Evolutionary conservation across 176 grass and related monocot species (phyloP), one percentile per base, ranked within the genome.

Genomic region (Raddia distichophylla): DNA sequence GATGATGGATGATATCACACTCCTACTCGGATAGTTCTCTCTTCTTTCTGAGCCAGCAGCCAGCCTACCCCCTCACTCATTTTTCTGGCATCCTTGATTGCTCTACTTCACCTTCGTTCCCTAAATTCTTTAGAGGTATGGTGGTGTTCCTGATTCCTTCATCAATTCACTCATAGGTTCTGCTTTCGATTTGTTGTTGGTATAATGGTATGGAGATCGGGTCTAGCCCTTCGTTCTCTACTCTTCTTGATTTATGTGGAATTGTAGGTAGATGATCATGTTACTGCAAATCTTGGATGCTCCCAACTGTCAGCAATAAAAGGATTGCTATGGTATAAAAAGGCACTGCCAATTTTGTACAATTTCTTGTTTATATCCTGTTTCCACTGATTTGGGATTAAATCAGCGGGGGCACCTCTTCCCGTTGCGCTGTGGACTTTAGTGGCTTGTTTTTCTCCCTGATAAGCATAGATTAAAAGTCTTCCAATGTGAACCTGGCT

Each of bases 241-340:
- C 17, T 48, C 70, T 64, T 62, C 79, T 70, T 81, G 63, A 55
- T 80, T 84, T 59, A n/a, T 44, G 42, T 56, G 47, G 50, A 76
- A 57, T 22, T 50, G 64, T 42, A 50, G 54, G 64, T 55, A 35
- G 56, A 64, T 75, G 37, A 53, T 62, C 53, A 64, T 85, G 64
- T 68, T 71, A 58, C 27, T 85, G 57, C 75, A 44, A 69, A 77
- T 65, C 77, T 81, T 85, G 64, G 73, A 51, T 85, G 82, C 51
- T 76, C 48, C 69, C 54, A 62, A 73, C 70, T 81, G 77, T 62
- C 14, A 15, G 40, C 63, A 70, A 62, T 69, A 53, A 53, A 64
- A 69, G 27, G 40, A 64, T 49, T 71, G 20, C 73, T 32, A 20
- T 57, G 53, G 20, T 18, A 43, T 64, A 58, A 71, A 42, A 67